Percentiles rank a stretch among this genome's conserved stretches.
Conservation (phyloP, 106 monocot species). For the Allium cepa region DNA sequence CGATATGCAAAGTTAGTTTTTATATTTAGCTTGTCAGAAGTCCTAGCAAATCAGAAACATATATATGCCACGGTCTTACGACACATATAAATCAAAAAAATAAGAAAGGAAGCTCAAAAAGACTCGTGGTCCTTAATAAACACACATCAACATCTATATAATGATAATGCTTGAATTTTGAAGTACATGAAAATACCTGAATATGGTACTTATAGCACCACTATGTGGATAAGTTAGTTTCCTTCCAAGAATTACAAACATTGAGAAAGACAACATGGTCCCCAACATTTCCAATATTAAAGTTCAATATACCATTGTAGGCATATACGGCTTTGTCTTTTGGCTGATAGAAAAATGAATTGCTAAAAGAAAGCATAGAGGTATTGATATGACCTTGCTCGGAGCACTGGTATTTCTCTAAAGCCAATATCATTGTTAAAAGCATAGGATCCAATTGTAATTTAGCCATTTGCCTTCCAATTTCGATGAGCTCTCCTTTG, state of each 20-base stretch:
- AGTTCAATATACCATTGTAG: slow-evolving; percentile 83
- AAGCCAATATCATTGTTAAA: slow-evolving; percentile 93
- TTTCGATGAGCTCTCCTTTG: slow-evolving; percentile 74
- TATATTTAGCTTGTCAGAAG: no score
- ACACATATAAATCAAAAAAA: no score
- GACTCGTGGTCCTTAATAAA: no score
- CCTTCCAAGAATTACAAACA: slow-evolving; percentile 92
- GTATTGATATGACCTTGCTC: slow-evolving; percentile 66
- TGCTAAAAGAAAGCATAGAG: slow-evolving; percentile 80
- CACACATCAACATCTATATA: no score
- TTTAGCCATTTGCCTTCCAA: slow-evolving; percentile 89
- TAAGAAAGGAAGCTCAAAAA: no score
- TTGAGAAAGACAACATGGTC: slow-evolving; percentile 91
- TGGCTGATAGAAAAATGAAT: slow-evolving; percentile 92
- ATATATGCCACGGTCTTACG: no score
- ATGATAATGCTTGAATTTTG: no score
- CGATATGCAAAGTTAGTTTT: no score
- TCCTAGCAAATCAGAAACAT: no score
- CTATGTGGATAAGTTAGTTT: slow-evolving; percentile 88
- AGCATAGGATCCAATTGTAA: slow-evolving; percentile 96
- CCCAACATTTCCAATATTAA: slow-evolving; percentile 89
- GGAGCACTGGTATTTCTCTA: slow-evolving; percentile 81
- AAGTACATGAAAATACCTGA: slow-evolving; percentile 36
- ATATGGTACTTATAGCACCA: slow-evolving; percentile 99
- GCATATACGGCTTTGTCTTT: slow-evolving; percentile 96